Base-by-base conservation (phyloP, 768 basidiomycete species). In the Tremella fuciformis region DNA sequence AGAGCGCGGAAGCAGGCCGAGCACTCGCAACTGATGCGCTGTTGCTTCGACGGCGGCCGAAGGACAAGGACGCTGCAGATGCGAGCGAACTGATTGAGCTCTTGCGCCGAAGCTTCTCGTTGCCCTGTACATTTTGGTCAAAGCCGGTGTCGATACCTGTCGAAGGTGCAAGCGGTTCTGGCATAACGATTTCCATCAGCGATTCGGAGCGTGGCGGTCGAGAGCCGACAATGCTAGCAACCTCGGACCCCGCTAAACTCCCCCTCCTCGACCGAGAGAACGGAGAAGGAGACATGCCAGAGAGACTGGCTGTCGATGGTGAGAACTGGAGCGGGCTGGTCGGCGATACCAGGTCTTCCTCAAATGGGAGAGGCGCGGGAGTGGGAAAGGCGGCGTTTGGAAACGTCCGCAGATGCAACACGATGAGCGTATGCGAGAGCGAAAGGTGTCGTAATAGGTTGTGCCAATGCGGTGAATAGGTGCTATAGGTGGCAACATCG, bases 141-240 rank as follows among this genome's bases (percentile, higher is more conserved):
- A 58, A 44, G 26, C 60, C 34, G 0, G 70, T 62, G 11, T 34
- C 29, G 29, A 34, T 11, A 34, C 29, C 11, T 11, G 29, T 34
- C 29, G 29, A 34, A 34, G 29, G 29, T 9, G 67, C 64, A 22
- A 75, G 56, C 1, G 74, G 74, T 49, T 71, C 72, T 0, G 75
- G 75, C 75, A 76, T 76, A 58, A 75, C 65, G 25, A 76, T 67
- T 53, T 76, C 75, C 8, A 75, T 58, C n/a, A 75, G 40, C 13
- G 73, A 57, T 56, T 76, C 75, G 29, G 59, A 58, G 2, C 64
- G 52, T 1, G 71, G 69, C 61, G 65, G 61, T 59, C 53, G 16
- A 21, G 47, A 37, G 2, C 62, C 60, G 9, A 53, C 50, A 8
- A 62, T 18, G 34, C 60, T 62, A 2, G 62, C 65, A 8, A 62